Base-by-base conservation (phyloP, 495 filamentous ascomycete genomes). In the Jackrogersella minutella region DNA sequence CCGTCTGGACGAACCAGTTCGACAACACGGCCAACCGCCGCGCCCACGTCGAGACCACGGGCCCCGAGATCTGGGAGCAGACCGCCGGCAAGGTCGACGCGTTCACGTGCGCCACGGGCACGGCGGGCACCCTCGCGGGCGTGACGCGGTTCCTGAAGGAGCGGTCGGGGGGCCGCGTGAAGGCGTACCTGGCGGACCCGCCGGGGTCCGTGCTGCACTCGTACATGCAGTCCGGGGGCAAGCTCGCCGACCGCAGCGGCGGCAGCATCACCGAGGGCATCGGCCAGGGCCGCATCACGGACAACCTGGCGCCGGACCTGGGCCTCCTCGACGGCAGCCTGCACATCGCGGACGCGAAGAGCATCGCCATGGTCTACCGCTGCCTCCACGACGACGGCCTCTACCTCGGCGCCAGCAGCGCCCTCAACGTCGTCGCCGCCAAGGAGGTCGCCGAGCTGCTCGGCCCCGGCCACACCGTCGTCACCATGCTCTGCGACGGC, bases 1-100 rank as follows among this genome's bases (percentile, higher is more conserved):
- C 95, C 5, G 93, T 97, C 1, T 99, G 95, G 95, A 99, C 95
- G 24, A 95, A 99, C 79, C 95, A 99, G 76, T 99, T 99, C 80
- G 95, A 99, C 74, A 99, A 99, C 80, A 86, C 81, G 30, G 95
- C 96, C 53, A 99, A 99, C 77, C 86, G 96, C 26, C 88, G 90
- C 74, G 94, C 94, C 22, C 95, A 99, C 73, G 88, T 99, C 70
- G 95, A 97, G 80, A 98, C 94, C 0, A 99, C 95, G 1, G 95
- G 95, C 0, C 95, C 95, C 1, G 95, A 99, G 76, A 93, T 99
- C 73, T 99, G 95, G 95, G 76, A 87, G n/a, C 95, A 99, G 82
- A 97, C 94, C 0, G 78, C 76, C 0, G 94, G 96, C 17, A 89
- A 89, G 57, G 74, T 99, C 39, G 93, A 98, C 77, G 95, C 92